phyloP scores from a whole-genome alignment of 208 protist species.

The Herpetomonas samuelpessoai region DNA sequence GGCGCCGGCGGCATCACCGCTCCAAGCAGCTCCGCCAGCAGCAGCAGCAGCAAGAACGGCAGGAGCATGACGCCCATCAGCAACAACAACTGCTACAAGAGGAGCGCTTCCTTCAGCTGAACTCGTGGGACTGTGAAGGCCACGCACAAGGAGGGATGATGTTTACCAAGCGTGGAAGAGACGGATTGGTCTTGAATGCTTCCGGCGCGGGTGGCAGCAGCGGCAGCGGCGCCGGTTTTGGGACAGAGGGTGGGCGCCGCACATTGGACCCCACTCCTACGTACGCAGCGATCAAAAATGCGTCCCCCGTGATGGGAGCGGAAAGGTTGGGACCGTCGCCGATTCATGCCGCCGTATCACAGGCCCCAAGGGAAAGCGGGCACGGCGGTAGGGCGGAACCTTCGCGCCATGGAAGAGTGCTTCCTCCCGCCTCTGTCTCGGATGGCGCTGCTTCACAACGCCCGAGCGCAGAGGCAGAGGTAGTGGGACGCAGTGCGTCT shows the following conservation, averaged over 20 bases:
- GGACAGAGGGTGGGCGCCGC: too few relatives aligned
- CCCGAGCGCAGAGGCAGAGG: too few relatives aligned
- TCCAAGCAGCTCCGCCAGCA: constrained; percentile 7
- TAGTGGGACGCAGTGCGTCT: too few relatives aligned
- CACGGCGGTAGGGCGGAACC: neutral
- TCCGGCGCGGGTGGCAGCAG: too few relatives aligned
- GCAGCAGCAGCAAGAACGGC: constrained; percentile 1
- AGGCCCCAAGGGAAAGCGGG: neutral
- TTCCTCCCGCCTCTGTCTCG: too few relatives aligned
- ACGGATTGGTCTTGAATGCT: too few relatives aligned
- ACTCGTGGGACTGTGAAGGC: neutral
- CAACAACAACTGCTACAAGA: neutral
- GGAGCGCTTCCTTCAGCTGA: neutral
- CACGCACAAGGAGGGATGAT: too few relatives aligned
- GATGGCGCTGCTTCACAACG: too few relatives aligned
- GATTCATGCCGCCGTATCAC: constrained; percentile 3
- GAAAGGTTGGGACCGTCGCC: constrained; percentile 27
- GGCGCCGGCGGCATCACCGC: constrained; percentile 35
- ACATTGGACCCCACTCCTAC: constrained; percentile 53
- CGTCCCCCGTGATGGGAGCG: constrained; percentile 22
- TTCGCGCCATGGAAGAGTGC: too few relatives aligned
- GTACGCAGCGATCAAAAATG: constrained; percentile 68
- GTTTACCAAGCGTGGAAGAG: too few relatives aligned
- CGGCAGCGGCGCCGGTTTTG: too few relatives aligned
- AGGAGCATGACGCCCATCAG: constrained; percentile 4